Percentiles rank a stretch among this genome's conserved stretches.
Conservation (phyloP, 305 asterid species). For the Ajuga reptans region DNA sequence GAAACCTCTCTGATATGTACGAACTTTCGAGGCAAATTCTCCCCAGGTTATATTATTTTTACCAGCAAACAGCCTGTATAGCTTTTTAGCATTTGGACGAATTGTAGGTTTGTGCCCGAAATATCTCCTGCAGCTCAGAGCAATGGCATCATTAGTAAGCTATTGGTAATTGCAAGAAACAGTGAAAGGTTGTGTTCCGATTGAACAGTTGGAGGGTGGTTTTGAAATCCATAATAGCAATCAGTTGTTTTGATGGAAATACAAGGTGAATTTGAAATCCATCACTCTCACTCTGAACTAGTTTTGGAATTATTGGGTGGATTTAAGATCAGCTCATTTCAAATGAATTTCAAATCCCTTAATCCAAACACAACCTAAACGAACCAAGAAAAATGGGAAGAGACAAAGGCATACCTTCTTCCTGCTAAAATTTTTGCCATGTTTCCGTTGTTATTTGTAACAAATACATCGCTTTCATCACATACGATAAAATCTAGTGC, state of each 20-base stretch:
- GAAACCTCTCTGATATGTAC: constrained; percentile 61
- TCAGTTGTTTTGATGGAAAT: neutral
- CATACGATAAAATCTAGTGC: constrained; percentile 90
- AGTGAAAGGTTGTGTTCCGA: neutral
- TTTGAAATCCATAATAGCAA: no score
- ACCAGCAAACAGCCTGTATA: constrained; percentile 50
- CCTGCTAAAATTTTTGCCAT: constrained; percentile 97
- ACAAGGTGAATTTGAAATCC: neutral
- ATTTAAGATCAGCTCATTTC: neutral
- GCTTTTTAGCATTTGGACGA: constrained; percentile 84
- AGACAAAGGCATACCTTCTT: constrained; percentile 50
- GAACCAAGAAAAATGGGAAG: neutral
- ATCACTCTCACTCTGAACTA: neutral
- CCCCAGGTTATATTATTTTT: constrained; percentile 70
- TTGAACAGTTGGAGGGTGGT: no score
- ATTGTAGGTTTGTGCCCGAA: constrained; percentile 96
- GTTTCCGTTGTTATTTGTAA: constrained; percentile 92
- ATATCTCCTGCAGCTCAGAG: constrained; percentile 66
- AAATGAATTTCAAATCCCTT: neutral
- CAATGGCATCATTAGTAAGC: constrained; percentile 6
- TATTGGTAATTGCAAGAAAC: neutral
- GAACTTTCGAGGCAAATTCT: constrained; percentile 49
- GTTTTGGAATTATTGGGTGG: neutral
- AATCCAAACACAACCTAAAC: neutral
- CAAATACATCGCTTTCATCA: constrained; percentile 92